phyloP scores from a whole-genome alignment of 805 yeast genomes.

The Lachancea cidri region DNA sequence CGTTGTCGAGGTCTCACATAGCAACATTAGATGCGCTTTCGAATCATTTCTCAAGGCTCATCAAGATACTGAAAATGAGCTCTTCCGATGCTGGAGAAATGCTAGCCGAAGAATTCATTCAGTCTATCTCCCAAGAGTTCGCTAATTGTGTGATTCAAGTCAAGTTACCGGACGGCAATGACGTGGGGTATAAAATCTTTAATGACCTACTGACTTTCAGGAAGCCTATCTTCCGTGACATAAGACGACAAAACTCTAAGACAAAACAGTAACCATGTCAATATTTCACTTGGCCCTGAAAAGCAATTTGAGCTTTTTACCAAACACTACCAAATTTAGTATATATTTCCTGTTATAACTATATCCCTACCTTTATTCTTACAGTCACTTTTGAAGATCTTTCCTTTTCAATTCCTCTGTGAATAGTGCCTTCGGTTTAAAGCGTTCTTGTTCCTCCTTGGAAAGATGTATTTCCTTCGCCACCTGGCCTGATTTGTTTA shows the following conservation, averaged over 20 bases:
- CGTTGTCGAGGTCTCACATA: constrained; percentile 63
- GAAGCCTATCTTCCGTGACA: constrained; percentile 58
- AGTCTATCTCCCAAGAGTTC: constrained; percentile 58
- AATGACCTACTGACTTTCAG: constrained; percentile 57
- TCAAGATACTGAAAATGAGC: constrained; percentile 46
- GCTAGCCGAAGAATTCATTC: constrained; percentile 35
- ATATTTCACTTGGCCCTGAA: no score
- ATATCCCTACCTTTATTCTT: not conserved
- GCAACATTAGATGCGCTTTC: constrained; percentile 79
- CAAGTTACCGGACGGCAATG: constrained; percentile 48
- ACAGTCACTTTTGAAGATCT: constrained; percentile 3
- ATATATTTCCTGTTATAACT: not conserved
- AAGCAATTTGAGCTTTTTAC: no score
- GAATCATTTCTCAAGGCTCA: constrained; percentile 65
- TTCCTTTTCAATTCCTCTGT: constrained; percentile 14
- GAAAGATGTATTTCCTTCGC: constrained; percentile 23
- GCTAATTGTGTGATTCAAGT: constrained; percentile 50
- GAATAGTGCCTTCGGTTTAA: constrained; percentile 30
- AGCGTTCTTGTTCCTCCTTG: constrained; percentile 18
- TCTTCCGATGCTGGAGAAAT: constrained; percentile 29
- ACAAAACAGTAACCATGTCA: constrained; percentile 3
- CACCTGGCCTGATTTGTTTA: constrained; percentile 33
- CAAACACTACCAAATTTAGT: no score
- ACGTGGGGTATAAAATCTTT: constrained; percentile 53
- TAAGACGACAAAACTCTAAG: constrained; percentile 36